A percentile compares a stretch with the other conserved stretches of the same genome.
Evolutionary conservation across 1,139 yeast genomes (phyloP).

Genomic region (Protomyces gravidus): DNA sequence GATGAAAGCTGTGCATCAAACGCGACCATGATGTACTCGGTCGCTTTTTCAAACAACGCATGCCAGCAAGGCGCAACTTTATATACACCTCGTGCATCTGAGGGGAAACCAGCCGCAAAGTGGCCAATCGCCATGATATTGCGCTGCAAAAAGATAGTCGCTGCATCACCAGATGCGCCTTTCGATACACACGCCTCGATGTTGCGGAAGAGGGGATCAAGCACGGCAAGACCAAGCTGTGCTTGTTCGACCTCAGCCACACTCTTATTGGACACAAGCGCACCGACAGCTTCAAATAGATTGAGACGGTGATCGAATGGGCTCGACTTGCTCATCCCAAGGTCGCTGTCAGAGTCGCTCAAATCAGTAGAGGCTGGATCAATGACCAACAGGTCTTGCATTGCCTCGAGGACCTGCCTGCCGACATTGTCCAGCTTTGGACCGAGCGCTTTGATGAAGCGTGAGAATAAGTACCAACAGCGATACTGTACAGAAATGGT

Average conservation of each 20-base stretch:
- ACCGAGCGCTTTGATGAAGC: slow-evolving; percentile 73
- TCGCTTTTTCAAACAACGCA: slow-evolving; percentile 61
- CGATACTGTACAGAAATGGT: slow-evolving; percentile 71
- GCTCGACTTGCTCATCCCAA: slow-evolving; percentile 50
- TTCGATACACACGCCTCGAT: slow-evolving; percentile 53
- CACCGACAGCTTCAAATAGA: slow-evolving; percentile 75
- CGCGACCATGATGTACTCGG: slow-evolving; percentile 79
- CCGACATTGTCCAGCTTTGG: slow-evolving; percentile 53
- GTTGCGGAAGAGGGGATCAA: slow-evolving; percentile 73
- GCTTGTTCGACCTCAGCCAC: slow-evolving; percentile 43
- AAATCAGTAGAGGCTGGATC: slow-evolving; percentile 41
- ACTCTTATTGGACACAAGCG: slow-evolving; percentile 45
- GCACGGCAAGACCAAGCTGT: slow-evolving; percentile 48
- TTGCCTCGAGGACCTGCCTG: slow-evolving; percentile 49
- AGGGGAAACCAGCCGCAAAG: slow-evolving; percentile 67
- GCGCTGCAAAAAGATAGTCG: slow-evolving; percentile 73
- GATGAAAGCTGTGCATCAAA: slow-evolving; percentile 66
- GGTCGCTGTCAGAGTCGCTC: slow-evolving; percentile 44
- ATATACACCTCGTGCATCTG: slow-evolving; percentile 43
- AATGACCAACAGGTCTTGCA: slow-evolving; percentile 53
- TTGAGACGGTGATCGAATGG: slow-evolving; percentile 74
- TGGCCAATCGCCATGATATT: slow-evolving; percentile 85
- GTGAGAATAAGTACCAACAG: slow-evolving; percentile 83
- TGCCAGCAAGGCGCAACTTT: slow-evolving; percentile 38
- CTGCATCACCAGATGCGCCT: slow-evolving; percentile 44